These are phyloP conservation scores for Sclerotinia subarctica DNA, from an alignment of 2,329 filamentous ascomycete species.

Conservation along the genomic window DNA sequence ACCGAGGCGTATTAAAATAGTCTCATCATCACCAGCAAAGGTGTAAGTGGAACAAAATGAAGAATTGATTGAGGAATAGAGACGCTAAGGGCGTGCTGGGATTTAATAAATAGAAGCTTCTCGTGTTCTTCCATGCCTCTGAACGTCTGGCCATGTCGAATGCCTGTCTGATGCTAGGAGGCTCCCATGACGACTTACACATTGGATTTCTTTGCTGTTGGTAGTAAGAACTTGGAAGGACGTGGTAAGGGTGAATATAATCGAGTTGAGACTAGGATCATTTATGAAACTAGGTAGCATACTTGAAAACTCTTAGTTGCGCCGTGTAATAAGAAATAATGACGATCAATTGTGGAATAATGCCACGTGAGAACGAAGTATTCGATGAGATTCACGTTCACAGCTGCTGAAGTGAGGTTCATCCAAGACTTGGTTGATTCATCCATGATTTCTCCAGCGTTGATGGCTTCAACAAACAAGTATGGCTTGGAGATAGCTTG, in stretches of 20 bases:
- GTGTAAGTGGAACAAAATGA: too few species aligned
- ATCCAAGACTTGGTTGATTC: not conserved
- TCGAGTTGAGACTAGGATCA: too few species aligned
- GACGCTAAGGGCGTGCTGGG: too few species aligned
- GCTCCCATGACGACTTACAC: accelerated
- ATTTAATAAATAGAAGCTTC: too few species aligned
- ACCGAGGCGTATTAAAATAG: too few species aligned
- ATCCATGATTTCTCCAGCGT: not conserved
- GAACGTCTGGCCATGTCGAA: not conserved
- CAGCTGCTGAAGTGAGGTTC: not conserved
- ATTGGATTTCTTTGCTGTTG: not conserved
- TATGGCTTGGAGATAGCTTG: not conserved
- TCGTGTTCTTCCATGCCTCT: accelerated
- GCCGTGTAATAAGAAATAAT: not conserved
- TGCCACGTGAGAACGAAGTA: not conserved
- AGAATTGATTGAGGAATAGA: too few species aligned
- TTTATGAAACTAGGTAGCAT: too few species aligned
- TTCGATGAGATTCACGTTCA: not conserved
- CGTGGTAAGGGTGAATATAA: too few species aligned
- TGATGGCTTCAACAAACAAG: not conserved
- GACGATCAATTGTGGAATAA: accelerated
- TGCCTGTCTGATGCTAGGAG: not conserved
- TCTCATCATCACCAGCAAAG: too few species aligned
- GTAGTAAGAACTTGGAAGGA: not conserved
- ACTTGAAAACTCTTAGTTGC: not conserved